A percentile compares a stretch with the other conserved stretches of the same genome.
phyloP scores from a whole-genome alignment of 768 basidiomycete species.

The Tubosaeta sp. region DNA sequence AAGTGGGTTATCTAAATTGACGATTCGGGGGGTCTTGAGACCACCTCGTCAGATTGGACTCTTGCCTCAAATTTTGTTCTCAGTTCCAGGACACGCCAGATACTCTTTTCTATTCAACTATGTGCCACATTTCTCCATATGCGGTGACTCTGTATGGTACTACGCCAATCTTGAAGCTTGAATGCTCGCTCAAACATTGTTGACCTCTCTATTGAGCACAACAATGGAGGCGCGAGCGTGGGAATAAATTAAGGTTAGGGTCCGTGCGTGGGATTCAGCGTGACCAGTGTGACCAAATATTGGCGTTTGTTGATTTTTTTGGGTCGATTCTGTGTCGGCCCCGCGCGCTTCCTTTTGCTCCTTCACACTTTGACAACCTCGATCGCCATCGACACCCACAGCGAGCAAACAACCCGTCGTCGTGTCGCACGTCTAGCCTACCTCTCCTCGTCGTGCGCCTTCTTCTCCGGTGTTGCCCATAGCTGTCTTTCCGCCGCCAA shows the following conservation, averaged over 20 bases:
- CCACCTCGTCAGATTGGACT: conserved; percentile 15
- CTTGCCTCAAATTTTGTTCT: neutral
- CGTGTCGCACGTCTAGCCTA: conserved; percentile 32
- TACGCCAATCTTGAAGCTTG: neutral
- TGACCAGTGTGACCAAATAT: conserved; percentile 36
- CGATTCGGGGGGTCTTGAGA: conserved; percentile 23
- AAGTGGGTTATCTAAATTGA: conserved; percentile 10
- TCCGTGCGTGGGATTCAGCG: conserved; percentile 40
- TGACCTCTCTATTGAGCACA: conserved; percentile 1
- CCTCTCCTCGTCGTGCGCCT: conserved; percentile 16
- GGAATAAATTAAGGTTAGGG: conserved; percentile 37
- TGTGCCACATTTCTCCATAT: neutral
- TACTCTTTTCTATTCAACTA: neutral
- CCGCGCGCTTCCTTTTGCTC: conserved; percentile 42
- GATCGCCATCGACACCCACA: conserved; percentile 47
- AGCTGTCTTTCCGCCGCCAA: conserved; percentile 19
- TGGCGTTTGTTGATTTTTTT: conserved; percentile 38
- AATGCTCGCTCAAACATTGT: neutral
- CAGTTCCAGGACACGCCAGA: neutral
- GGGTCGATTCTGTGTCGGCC: conserved; percentile 40
- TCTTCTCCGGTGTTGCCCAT: conserved; percentile 21
- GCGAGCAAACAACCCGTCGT: conserved; percentile 40
- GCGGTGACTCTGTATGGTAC: neutral
- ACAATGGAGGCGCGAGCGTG: conserved; percentile 29
- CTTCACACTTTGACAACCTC: conserved; percentile 40